These are phyloP conservation scores for Acer negundo DNA, from an alignment of 345 rosid species.

Conservation along the genomic window DNA sequence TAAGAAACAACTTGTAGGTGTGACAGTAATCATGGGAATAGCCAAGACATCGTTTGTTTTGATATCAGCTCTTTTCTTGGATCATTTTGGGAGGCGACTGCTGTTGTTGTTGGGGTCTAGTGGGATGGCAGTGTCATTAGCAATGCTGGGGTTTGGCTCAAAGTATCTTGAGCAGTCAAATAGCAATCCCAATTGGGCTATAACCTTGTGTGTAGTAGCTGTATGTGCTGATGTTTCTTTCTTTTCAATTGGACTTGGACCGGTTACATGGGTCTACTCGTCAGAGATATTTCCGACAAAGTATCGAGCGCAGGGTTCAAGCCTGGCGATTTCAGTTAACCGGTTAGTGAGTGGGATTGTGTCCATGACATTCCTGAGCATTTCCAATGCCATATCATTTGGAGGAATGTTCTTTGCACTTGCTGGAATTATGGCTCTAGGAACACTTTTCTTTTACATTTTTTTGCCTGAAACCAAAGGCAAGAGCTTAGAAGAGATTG, in stretches of 20 bases:
- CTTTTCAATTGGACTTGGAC: slow-evolving; percentile 83
- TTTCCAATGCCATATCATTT: slow-evolving; percentile 43
- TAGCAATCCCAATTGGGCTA: slow-evolving; percentile 41
- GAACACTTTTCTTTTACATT: slow-evolving; percentile 50
- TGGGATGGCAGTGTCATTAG: slow-evolving; percentile 48
- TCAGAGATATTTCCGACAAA: slow-evolving; percentile 74
- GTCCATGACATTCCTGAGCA: slow-evolving; percentile 64
- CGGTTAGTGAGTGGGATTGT: slow-evolving; percentile 72
- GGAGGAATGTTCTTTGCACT: slow-evolving; percentile 63
- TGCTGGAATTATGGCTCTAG: slow-evolving; percentile 53
- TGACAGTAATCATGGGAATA: slow-evolving; percentile 50
- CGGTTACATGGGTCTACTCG: slow-evolving; percentile 82
- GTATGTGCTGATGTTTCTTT: slow-evolving; percentile 52
- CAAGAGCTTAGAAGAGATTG: slow-evolving; percentile 66
- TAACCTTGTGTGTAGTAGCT: slow-evolving; percentile 33
- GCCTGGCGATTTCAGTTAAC: slow-evolving; percentile 64
- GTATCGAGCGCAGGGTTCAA: slow-evolving; percentile 68
- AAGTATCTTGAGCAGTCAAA: slow-evolving; percentile 33
- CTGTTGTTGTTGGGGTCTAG: slow-evolving; percentile 41
- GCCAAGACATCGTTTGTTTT: slow-evolving; percentile 45
- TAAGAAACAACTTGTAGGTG: slow-evolving; percentile 39
- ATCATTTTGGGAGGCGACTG: slow-evolving; percentile 50
- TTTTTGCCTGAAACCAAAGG: slow-evolving; percentile 80
- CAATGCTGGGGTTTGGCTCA: slow-evolving; percentile 48
- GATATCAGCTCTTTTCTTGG: slow-evolving; percentile 47